A percentile compares a stretch with the other conserved stretches of the same genome.
phyloP scores from a whole-genome alignment of 352 stramenopile genomes.

The Pythium insidiosum region DNA sequence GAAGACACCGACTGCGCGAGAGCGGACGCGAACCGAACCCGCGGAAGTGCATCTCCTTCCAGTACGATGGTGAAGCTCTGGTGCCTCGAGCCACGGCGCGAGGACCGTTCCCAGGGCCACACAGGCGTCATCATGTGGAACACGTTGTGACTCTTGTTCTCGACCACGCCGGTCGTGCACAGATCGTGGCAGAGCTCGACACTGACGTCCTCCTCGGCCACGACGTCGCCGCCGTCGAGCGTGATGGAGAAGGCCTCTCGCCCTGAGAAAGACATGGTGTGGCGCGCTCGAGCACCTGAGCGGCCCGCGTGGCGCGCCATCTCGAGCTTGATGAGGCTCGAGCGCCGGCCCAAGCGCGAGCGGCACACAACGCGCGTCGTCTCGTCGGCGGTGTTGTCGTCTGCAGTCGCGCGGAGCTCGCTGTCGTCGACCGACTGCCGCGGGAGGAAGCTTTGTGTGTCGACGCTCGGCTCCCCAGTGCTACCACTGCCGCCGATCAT shows the following conservation, averaged over 20 bases:
- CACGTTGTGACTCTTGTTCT: slow-evolving; percentile 42
- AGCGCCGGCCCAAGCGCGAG: slow-evolving; percentile 10
- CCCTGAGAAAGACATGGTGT: slow-evolving; percentile 3
- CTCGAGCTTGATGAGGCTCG: slow-evolving; percentile 20
- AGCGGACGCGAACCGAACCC: slow-evolving; percentile 49
- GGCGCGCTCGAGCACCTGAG: too few species aligned
- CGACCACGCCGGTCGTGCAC: slow-evolving; percentile 60
- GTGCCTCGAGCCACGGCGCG: too few species aligned
- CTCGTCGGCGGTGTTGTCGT: slow-evolving; percentile 1
- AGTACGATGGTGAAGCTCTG: slow-evolving; percentile 12
- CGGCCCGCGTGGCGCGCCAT: slow-evolving; percentile 5
- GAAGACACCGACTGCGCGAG: too few species aligned
- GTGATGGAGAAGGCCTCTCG: slow-evolving; percentile 8
- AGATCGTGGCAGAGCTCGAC: slow-evolving; percentile 71
- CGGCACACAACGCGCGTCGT: slow-evolving; percentile 23
- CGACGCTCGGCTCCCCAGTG: too few species aligned
- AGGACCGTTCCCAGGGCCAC: slow-evolving; percentile 43
- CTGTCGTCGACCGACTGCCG: not conserved
- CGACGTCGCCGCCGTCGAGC: slow-evolving; percentile 16
- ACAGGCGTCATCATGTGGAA: slow-evolving; percentile 65
- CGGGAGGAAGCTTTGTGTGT: too few species aligned
- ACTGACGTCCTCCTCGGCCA: slow-evolving; percentile 44
- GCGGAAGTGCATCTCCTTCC: slow-evolving; percentile 21
- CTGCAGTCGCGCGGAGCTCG: not conserved
- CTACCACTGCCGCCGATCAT: too few species aligned